Evolutionary conservation across 352 stramenopile species (phyloP).

Genomic region (Aphanomyces astaci): DNA sequence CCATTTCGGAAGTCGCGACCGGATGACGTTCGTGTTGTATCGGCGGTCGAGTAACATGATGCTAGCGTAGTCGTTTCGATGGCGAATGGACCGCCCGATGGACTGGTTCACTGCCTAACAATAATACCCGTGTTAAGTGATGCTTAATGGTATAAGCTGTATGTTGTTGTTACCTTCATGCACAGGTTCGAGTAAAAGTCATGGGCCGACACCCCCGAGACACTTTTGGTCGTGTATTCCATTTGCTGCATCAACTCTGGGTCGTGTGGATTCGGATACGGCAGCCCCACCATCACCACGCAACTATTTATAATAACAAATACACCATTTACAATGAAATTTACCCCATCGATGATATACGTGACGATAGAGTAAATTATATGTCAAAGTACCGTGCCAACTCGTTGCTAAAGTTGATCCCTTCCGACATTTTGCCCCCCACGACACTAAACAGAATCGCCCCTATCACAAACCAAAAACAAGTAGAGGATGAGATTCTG

Average conservation of each 20-base stretch:
- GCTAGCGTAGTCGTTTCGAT: conserved; percentile 94
- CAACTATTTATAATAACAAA: conserved; percentile 35
- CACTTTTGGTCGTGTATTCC: conserved; percentile 78
- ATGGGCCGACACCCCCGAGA: conserved; percentile 46
- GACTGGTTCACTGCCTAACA: conserved; percentile 97
- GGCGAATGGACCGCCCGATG: conserved; percentile 96
- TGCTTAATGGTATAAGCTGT: too few relatives aligned
- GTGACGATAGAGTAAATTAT: neutral
- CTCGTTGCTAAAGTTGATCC: conserved; percentile 99
- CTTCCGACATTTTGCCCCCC: conserved; percentile 98
- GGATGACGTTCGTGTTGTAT: conserved; percentile 72
- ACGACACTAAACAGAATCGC: conserved; percentile 95
- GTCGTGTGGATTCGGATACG: conserved; percentile 96
- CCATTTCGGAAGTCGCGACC: conserved; percentile 64
- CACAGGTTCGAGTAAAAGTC: conserved; percentile 97
- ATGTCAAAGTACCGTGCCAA: conserved; percentile 61
- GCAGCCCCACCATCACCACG: conserved; percentile 97
- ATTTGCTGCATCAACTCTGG: conserved; percentile 97
- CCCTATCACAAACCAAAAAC: too few relatives aligned
- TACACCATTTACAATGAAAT: too few relatives aligned
- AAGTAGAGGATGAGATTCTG: too few relatives aligned
- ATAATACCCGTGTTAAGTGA: too few relatives aligned
- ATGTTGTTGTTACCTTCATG: conserved; percentile 93
- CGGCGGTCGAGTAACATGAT: conserved; percentile 95
- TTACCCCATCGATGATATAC: too few relatives aligned